phyloP scores from a whole-genome alignment of 495 filamentous ascomycete species.

The Xeromyces bisporus region DNA sequence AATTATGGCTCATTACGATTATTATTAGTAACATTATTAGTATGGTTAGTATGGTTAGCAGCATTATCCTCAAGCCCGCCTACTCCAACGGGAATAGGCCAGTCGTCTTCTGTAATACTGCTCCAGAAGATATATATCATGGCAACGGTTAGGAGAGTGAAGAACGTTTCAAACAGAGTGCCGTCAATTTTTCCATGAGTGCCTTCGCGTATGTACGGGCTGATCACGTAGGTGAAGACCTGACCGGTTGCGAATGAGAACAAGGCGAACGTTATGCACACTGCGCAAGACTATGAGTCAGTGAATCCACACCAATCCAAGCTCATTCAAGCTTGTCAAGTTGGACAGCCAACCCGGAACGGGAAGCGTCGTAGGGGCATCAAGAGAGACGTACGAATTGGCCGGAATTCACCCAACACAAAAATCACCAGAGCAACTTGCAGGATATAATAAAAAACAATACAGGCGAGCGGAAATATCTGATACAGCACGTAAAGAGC shows the following conservation, averaged over 20 bases:
- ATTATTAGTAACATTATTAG: too few relatives aligned
- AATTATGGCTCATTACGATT: too few relatives aligned
- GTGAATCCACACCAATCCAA: background rate
- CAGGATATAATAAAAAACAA: constrained; percentile 66
- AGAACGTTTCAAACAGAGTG: constrained; percentile 81
- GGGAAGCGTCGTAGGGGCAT: background rate
- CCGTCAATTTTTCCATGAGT: constrained; percentile 79
- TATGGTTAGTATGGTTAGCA: too few relatives aligned
- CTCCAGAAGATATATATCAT: constrained; percentile 93
- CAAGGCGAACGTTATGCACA: constrained; percentile 57
- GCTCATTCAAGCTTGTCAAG: background rate
- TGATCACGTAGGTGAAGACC: constrained; percentile 89
- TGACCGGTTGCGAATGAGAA: constrained; percentile 82
- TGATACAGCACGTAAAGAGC: constrained; percentile 90
- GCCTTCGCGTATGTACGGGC: constrained; percentile 71
- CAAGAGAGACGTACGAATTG: constrained; percentile 68
- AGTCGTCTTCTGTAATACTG: constrained; percentile 98
- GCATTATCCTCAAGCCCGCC: constrained; percentile 26
- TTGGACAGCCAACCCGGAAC: background rate
- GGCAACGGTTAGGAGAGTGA: constrained; percentile 68
- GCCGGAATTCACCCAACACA: constrained; percentile 68
- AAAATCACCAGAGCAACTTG: constrained; percentile 68
- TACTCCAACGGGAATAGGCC: constrained; percentile 50
- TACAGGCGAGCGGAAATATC: constrained; percentile 73
- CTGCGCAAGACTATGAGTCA: constrained; percentile 17